Base-by-base conservation (phyloP, 257 asterid genomes). In the Ilex asprella region DNA sequence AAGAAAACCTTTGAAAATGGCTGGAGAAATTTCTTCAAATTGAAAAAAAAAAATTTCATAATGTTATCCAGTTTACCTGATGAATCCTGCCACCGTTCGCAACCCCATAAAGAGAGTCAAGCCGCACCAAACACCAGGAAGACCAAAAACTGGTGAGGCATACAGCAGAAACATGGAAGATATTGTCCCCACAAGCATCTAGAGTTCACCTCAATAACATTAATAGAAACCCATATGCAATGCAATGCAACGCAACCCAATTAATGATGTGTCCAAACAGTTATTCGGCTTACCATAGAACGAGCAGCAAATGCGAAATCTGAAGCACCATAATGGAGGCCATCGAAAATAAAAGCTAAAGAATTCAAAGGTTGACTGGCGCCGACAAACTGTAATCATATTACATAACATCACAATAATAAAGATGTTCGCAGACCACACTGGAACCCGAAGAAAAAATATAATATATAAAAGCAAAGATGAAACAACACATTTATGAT, bases 91-190 rank as follows among this genome's bases (percentile, higher is more conserved):
- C 64, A 75, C 65, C 81, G 64, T 80, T 67, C 98, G 81, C 60
- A 91, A 82, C 65, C 82, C 84, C 98, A 91, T 88, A 83, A 91
- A 75, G 50, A 91, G 86, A 65, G 91, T 71, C 79, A 91, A 75
- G 67, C 98, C 98, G 12, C 69, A 73, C 98, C 98, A 91, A 72
- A 91, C 95, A 71, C 98, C 98, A 10, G 74, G 80, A 66, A 91
- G 98, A 52, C 98, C 98, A 58, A 80, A 68, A 41, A 58, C 62
- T 61, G 64, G 69, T 50, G 97, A 81, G 75, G 93, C 95, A 62
- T 60, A 83, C 50, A 91, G 69, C 87, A 91, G 64, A 75, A 78
- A 86, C 44, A 72, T 70, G 35, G 93, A 88, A 31, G 97, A 88
- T 67, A 88, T 74, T 58, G 84, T 89, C 67, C 96, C 96, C 66